A percentile compares a stretch with the other conserved stretches of the same genome.
phyloP scores from a whole-genome alignment of 23 red algal species.

The Gracilaria vermiculophylla region DNA sequence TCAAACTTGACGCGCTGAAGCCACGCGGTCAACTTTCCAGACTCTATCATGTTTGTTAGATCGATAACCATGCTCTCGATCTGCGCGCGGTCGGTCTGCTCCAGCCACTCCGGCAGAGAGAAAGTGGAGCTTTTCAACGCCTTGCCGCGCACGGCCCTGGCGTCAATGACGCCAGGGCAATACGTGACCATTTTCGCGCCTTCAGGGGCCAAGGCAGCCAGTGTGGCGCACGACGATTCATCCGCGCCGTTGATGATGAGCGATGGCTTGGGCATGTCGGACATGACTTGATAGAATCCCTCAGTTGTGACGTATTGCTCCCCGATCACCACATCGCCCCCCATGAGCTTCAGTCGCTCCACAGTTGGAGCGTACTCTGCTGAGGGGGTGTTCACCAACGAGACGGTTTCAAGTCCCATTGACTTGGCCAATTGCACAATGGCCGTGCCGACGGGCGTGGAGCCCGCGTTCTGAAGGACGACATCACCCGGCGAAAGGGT shows the following conservation, averaged over 20 bases:
- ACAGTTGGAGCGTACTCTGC: constrained; percentile 68
- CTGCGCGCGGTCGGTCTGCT: constrained; percentile 27
- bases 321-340: constrained; percentile 70
- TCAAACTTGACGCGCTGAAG: constrained; percentile 64
- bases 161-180: constrained; percentile 22
- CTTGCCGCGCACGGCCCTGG: constrained; percentile 12
- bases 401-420: constrained; percentile 63
- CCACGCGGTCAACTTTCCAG: constrained; percentile 15
- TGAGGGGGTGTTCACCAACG: constrained; percentile 48
- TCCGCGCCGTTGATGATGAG: constrained; percentile 69
- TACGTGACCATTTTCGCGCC: constrained; percentile 74
- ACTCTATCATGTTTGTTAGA: constrained; percentile 59
- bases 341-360: constrained; percentile 78
- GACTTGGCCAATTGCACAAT: constrained; percentile 73
- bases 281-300: constrained; percentile 50
- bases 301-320: constrained; percentile 43
- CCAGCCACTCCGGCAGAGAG: constrained; percentile 61
- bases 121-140: constrained; percentile 32
- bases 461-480: constrained; percentile 67
- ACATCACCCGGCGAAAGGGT: constrained; percentile 70
- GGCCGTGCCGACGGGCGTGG: constrained; percentile 67
- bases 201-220: constrained; percentile 14
- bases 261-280: constrained; percentile 65
- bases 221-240: neutral
- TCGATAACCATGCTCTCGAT: constrained; percentile 61